Base-by-base conservation (phyloP, 2,329 filamentous ascomycete species). In the Neospermospora avenae region DNA sequence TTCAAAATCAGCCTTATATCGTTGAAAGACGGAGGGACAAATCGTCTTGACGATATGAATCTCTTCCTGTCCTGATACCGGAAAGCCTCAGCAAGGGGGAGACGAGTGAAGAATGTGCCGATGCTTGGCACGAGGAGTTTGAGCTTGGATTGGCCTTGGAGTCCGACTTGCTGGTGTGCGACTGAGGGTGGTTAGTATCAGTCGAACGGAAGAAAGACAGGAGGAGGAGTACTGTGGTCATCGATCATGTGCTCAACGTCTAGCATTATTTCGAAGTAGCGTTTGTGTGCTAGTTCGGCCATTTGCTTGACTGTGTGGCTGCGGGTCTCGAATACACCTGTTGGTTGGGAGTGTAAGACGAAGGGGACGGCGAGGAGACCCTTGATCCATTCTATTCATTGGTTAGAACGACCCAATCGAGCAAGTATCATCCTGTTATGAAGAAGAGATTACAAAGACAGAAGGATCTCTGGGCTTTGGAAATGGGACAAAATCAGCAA, bases 1-100 rank as follows among this genome's bases (percentile, higher is more conserved):
- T 99, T 99, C 67, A 99, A 84, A 55, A 96, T 89, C 24, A 97
- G 81, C 2, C 95, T 87, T 61, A 99, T 86, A 73, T 99, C 95
- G 76, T 99, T 99, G 82, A 99, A 99, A 1, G 91, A 96, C 0
- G 95, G 95, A 0, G 93, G 90, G 1, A 99, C 95, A 72, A 97
- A 98, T 62, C 95, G 87, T 24, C 95, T 84, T 1, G 88, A 91
- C 28, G 91, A 96, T 70, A 99, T 99, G 74, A 88, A 89, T 6
- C 95, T 86, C 65, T 87, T 87, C 60, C 82, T 77, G 74, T 99
- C 95, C 75, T 98, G 95, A 75, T 90, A 93, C 67, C 87, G 87
- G 77, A 98, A 98, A 6, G 93, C 93, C 52, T 92, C 90, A 71
- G 93, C 91, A 8, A 98, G 84, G 2, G 90, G 88, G 3, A 98